Base-by-base conservation (phyloP, 1,284 basidiomycete species). In the Pascua sp. region DNA sequence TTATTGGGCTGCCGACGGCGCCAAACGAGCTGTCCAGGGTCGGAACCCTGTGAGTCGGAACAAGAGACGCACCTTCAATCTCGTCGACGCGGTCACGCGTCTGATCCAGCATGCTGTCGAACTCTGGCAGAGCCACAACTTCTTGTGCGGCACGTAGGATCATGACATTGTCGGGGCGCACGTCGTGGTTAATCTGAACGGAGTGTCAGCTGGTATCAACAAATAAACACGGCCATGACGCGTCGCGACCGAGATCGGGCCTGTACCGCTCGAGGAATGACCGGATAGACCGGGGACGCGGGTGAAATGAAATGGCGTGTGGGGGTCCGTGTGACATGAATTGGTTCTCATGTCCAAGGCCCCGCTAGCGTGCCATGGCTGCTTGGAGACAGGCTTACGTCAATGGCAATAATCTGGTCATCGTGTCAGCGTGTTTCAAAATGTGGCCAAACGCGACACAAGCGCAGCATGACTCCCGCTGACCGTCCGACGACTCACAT, bases 111-210 rank as follows among this genome's bases (percentile, higher is more conserved):
- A 85, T 68, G 37, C 88, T 84, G 57, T 90, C 84, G 91, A 90
- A 61, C 13, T 84, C 85, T 48, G 86, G 84, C 68, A 84, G 83
- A 39, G 84, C 79, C 37, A 86, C 84, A 11, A 91, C 85, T 64
- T 86, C 80, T 59, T 81, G 80, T 11, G 86, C 86, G 37, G 87
- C 86, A 56, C 84, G 83, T 7, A 90, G 79, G 47, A 88, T 83
- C 39, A 89, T 78, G 78, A 87, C 83, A 1, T 86, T 90, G 74
- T 91, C 90, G 13, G 88, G 86, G 45, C 86, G 84, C 13, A 91
- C 86, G 56, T 89, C 82, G 70, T 89, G 86, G 63, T 88, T 76
- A 38, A 86, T 81, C 87, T 59, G 57, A 32, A 32, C 24, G 4
- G 24, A 32, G 24, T 32, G 24, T 32, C 10, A 44, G 36, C 44